phyloP scores from a whole-genome alignment of 2,329 filamentous ascomycete genomes.

The Fusarium newnesense region DNA sequence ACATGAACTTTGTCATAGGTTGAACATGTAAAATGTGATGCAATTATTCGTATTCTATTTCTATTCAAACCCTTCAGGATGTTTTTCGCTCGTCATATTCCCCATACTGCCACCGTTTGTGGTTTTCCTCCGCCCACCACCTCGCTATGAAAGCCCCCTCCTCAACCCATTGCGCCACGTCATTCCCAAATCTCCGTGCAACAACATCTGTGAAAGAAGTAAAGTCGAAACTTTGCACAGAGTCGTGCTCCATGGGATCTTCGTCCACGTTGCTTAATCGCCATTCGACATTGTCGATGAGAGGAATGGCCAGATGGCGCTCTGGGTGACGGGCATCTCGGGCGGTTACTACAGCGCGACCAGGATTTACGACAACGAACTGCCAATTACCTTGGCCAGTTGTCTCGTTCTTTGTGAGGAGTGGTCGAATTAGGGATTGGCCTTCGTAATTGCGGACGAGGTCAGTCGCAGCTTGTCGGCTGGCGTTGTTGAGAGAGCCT shows the following conservation, averaged over 20 bases:
- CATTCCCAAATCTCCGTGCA: slow-evolving; percentile 36
- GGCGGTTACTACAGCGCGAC: slow-evolving; percentile 46
- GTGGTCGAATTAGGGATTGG: slow-evolving; percentile 46
- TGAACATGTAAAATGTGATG: neutral
- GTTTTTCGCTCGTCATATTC: neutral
- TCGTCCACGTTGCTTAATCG: slow-evolving; percentile 43
- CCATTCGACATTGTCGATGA: slow-evolving; percentile 48
- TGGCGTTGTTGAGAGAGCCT: slow-evolving; percentile 39
- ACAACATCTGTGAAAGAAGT: slow-evolving; percentile 38
- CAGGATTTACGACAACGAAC: slow-evolving; percentile 48
- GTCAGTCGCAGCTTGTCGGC: slow-evolving; percentile 35
- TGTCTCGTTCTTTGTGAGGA: slow-evolving; percentile 11
- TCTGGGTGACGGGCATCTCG: slow-evolving; percentile 46
- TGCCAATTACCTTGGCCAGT: slow-evolving; percentile 47
- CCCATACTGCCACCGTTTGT: slow-evolving; percentile 48
- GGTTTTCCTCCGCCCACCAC: slow-evolving; percentile 51
- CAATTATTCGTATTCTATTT: neutral
- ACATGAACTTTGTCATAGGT: fast-evolving
- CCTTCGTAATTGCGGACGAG: slow-evolving; percentile 47
- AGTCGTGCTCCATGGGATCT: slow-evolving; percentile 42
- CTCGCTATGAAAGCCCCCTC: slow-evolving; percentile 46
- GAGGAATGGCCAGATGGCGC: slow-evolving; percentile 46
- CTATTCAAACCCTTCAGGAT: neutral
- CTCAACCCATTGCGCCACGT: slow-evolving; percentile 46
- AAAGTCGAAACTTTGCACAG: slow-evolving; percentile 45